These are phyloP conservation scores for Parmelia sp. DNA, from an alignment of 495 filamentous ascomycete species.

Conservation along the genomic window DNA sequence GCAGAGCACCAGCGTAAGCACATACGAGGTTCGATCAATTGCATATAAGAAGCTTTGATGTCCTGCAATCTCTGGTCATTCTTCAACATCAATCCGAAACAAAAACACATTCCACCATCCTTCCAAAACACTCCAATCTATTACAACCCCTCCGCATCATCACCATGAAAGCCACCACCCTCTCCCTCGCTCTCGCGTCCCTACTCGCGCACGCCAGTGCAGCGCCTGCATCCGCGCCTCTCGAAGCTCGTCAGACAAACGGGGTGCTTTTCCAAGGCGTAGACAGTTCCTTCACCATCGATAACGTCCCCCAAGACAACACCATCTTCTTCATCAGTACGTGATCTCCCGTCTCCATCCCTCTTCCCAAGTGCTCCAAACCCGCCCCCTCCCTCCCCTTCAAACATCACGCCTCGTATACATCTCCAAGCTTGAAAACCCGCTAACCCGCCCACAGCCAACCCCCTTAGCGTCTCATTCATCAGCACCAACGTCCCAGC, in stretches of 20 bases:
- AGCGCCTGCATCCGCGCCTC: neutral
- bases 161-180: conserved; percentile 7
- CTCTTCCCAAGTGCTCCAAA: neutral
- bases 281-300: neutral
- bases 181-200: neutral
- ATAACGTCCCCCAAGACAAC: conserved; percentile 6
- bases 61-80: neutral
- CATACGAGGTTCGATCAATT: neutral
- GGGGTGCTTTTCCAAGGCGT: conserved; percentile 3
- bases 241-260: conserved; percentile 5
- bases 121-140: neutral
- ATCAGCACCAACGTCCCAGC: neutral
- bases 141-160: too few species aligned
- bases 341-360: neutral
- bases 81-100: too few species aligned
- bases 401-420: too few species aligned
- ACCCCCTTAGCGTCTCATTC: neutral
- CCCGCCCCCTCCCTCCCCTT: too few species aligned
- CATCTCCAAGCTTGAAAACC: too few species aligned
- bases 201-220: neutral
- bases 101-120: neutral
- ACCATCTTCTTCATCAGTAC: conserved; percentile 13
- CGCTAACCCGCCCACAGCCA: neutral
- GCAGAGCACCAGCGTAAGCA: neutral
- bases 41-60: neutral